Conservation (phyloP, 805 yeast species). For the Starmera amethionina region DNA sequence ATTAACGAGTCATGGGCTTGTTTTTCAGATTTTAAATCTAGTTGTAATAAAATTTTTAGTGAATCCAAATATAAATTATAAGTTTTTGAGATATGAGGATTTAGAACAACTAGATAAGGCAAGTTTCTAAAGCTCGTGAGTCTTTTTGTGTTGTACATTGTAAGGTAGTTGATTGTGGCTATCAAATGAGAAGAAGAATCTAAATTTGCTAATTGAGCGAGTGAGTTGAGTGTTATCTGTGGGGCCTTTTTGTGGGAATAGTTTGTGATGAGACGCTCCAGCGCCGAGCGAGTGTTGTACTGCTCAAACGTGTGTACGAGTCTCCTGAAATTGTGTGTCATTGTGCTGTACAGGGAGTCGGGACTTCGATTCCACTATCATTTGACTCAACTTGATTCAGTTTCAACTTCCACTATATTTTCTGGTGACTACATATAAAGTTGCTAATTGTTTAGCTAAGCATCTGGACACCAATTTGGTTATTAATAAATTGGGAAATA, state of each 20-base stretch:
- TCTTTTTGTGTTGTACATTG: constrained; percentile 62
- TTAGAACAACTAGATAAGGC: constrained; percentile 78
- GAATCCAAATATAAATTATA: constrained; percentile 68
- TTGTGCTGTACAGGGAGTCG: too few species aligned
- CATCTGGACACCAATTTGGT: too few species aligned
- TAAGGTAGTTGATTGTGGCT: constrained; percentile 45
- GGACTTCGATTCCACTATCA: too few species aligned
- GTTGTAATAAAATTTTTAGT: constrained; percentile 38
- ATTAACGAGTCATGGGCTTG: constrained; percentile 43
- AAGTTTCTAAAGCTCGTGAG: constrained; percentile 58
- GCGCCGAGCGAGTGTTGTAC: constrained; percentile 45
- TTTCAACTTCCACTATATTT: too few species aligned
- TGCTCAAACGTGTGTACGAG: constrained; percentile 29
- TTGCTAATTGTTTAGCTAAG: too few species aligned
- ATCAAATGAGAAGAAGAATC: constrained; percentile 27
- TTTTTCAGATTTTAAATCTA: constrained; percentile 36
- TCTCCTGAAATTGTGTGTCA: too few species aligned
- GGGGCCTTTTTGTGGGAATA: constrained; percentile 45
- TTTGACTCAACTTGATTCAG: too few species aligned
- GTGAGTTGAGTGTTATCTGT: constrained; percentile 38
- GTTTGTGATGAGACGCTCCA: constrained; percentile 49
- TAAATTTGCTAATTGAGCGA: constrained; percentile 32
- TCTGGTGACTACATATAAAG: too few species aligned
- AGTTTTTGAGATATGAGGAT: constrained; percentile 76
- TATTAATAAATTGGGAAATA: too few species aligned